Conservation (phyloP, 2,329 filamentous ascomycete species). For the Cladorrhinum sp. region DNA sequence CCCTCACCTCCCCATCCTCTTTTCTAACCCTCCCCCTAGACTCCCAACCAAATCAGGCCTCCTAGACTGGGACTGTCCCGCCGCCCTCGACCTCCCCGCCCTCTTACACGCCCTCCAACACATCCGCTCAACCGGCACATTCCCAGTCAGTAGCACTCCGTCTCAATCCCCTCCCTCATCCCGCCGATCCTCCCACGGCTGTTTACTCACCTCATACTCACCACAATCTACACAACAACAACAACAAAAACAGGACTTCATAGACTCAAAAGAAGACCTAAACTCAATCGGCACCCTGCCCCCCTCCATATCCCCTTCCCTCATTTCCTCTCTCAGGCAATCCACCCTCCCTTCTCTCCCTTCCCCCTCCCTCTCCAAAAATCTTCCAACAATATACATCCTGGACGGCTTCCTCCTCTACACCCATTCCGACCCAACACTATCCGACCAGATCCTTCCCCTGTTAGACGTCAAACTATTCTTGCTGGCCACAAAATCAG, state of each 20-base stretch:
- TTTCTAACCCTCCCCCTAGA: slow-evolving; percentile 32
- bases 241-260: slow-evolving; percentile 29
- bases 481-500: slow-evolving; percentile 63
- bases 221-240: slow-evolving; percentile 30
- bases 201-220: slow-evolving; percentile 24
- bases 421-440: slow-evolving; percentile 45
- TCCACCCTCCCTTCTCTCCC: too few relatives aligned
- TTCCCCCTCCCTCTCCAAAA: slow-evolving; percentile 31
- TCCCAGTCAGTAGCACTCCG: slow-evolving; percentile 54
- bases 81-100: slow-evolving; percentile 67
- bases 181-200: background rate
- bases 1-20: background rate
- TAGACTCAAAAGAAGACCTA: slow-evolving; percentile 59
- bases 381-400: slow-evolving; percentile 59
- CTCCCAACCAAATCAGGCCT: slow-evolving; percentile 58
- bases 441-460: slow-evolving; percentile 52
- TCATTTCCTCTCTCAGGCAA: slow-evolving; percentile 46
- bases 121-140: slow-evolving; percentile 65
- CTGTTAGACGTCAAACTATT: slow-evolving; percentile 76
- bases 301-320: slow-evolving; percentile 49
- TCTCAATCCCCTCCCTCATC: background rate
- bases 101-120: slow-evolving; percentile 66
- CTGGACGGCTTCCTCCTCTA: slow-evolving; percentile 90
- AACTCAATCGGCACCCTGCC: slow-evolving; percentile 51
- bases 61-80: slow-evolving; percentile 89